A percentile compares a stretch with the other conserved stretches of the same genome.
phyloP scores from a whole-genome alignment of 1,284 basidiomycete species.

The Cutaneotrichosporon dermatis region DNA sequence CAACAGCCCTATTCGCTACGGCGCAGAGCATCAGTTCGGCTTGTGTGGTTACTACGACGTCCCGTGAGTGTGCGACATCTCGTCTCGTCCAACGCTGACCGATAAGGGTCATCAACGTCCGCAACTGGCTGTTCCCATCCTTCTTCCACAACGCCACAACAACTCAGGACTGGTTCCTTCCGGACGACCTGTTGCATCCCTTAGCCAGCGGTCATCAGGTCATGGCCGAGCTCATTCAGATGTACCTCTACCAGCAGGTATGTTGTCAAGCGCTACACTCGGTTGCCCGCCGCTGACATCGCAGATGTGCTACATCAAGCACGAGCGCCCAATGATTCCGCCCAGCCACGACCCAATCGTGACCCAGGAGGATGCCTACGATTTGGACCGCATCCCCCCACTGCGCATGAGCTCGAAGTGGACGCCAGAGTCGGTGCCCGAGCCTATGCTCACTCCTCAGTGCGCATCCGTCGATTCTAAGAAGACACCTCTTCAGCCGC shows the following conservation, averaged over 20 bases:
- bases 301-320: constrained; percentile 1
- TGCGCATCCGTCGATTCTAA: constrained; percentile 1
- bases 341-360: background rate
- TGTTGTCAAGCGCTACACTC: no score
- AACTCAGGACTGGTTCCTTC: background rate
- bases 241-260: constrained; percentile 2
- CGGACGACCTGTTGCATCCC: background rate
- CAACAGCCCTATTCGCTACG: background rate
- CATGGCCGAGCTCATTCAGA: constrained; percentile 7
- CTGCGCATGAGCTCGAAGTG: background rate
- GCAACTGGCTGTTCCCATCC: constrained; percentile 5
- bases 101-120: constrained; percentile 2
- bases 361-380: background rate
- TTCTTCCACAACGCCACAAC: background rate
- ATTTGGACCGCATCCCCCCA: background rate
- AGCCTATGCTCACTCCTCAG: background rate
- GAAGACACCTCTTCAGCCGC: background rate
- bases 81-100: no score
- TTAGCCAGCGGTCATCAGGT: background rate
- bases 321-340: background rate
- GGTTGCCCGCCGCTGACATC: no score
- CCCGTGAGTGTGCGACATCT: background rate
- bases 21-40: background rate
- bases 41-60: constrained; percentile 3
- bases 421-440: background rate